Evolutionary conservation across 208 protist genomes (phyloP).

Genomic region (Acanthamoeba lenticulata): DNA sequence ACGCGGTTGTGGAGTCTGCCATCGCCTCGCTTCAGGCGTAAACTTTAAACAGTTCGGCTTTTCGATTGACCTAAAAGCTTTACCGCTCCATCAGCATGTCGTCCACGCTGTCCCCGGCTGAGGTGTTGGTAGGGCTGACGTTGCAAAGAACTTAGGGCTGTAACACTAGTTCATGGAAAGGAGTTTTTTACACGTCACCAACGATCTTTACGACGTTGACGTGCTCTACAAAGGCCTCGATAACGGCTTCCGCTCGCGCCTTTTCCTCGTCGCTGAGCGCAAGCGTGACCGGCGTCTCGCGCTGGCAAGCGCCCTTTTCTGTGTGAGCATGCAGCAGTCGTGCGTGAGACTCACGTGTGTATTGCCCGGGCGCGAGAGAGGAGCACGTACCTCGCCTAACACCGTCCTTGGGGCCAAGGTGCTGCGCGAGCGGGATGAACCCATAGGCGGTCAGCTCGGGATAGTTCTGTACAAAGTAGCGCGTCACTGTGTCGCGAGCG

Average conservation of each 20-base stretch:
- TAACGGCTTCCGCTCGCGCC: neutral
- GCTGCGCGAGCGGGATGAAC: neutral
- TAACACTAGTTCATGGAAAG: too few relatives aligned
- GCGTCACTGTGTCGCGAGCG: too few relatives aligned
- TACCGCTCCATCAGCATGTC: too few relatives aligned
- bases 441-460: neutral
- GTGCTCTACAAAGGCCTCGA: conserved; percentile 6
- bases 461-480: neutral
- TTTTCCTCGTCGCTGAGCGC: conserved; percentile 23
- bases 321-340: neutral
- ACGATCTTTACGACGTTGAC: neutral
- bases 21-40: too few relatives aligned
- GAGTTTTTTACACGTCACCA: neutral
- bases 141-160: too few relatives aligned
- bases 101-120: too few relatives aligned
- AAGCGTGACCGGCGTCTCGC: neutral
- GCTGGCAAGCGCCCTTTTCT: conserved; percentile 61
- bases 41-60: too few relatives aligned
- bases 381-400: neutral
- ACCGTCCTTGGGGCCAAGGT: neutral
- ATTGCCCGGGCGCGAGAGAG: too few relatives aligned
- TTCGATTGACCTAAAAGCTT: too few relatives aligned
- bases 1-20: too few relatives aligned
- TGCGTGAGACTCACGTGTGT: too few relatives aligned
- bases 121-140: too few relatives aligned